A percentile compares a stretch with the other conserved stretches of the same genome.
Conservation (phyloP, 176 grass and related monocot species). For the Melocanna baccifera region DNA sequence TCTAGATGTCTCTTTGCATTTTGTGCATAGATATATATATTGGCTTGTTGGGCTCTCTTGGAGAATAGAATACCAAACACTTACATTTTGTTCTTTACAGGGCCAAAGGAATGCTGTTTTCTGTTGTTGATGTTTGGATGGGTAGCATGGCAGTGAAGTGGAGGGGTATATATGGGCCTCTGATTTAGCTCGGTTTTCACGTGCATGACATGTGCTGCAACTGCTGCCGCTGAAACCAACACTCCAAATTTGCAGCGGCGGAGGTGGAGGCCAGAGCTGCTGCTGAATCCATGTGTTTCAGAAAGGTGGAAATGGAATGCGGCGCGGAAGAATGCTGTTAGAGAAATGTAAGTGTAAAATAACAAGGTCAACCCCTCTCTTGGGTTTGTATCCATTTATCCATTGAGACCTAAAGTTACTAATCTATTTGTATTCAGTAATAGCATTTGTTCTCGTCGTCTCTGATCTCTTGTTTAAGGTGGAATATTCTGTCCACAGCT, state of each 20-base stretch:
- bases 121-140: neutral
- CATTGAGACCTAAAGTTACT: neutral
- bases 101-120: neutral
- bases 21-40: too few species aligned
- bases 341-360: neutral
- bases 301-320: neutral
- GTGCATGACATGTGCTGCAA: neutral
- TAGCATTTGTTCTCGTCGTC: neutral
- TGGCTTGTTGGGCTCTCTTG: too few species aligned
- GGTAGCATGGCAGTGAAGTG: neutral
- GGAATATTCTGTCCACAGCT: neutral
- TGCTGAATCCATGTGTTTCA: constrained; percentile 8
- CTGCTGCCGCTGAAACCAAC: neutral
- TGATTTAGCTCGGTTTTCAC: neutral
- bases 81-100: neutral
- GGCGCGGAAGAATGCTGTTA: neutral
- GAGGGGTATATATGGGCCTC: constrained; percentile 10
- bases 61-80: too few species aligned
- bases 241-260: neutral
- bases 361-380: constrained; percentile 11
- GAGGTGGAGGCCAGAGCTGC: neutral
- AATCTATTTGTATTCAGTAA: neutral
- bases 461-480: neutral
- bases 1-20: too few species aligned
- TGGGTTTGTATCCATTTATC: neutral